Percentiles rank a stretch among this genome's conserved stretches.
Conservation (phyloP, 345 rosid genomes). For the Linum usitatissimum region DNA sequence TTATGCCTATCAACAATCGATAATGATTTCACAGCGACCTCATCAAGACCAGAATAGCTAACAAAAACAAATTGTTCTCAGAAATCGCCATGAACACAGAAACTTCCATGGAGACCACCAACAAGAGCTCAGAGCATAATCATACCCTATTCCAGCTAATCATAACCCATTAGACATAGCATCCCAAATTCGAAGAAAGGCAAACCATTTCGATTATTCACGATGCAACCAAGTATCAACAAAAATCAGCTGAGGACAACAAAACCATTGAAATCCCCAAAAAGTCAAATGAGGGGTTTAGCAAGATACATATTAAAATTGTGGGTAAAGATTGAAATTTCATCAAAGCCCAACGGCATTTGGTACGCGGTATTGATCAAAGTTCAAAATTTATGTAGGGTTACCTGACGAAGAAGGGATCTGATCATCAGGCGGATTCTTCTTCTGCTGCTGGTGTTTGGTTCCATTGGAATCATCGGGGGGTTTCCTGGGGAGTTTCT, state of each 20-base stretch:
- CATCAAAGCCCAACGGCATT: background rate
- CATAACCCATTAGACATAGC: background rate
- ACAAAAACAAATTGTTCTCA: background rate
- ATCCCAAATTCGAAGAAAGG: background rate
- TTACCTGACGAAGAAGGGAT: conserved; percentile 32
- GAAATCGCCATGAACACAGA: background rate
- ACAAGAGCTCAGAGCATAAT: background rate
- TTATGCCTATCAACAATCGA: background rate
- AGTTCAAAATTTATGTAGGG: background rate
- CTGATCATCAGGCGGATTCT: conserved; percentile 24
- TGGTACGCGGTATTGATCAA: background rate
- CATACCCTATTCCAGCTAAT: too few species aligned
- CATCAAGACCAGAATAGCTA: background rate
- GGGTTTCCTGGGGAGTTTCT: conserved; percentile 3
- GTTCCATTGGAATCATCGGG: conserved; percentile 12
- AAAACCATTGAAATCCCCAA: background rate
- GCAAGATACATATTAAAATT: conserved; percentile 6
- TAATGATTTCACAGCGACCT: background rate
- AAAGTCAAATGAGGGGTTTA: background rate
- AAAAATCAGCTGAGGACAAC: background rate
- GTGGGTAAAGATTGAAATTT: background rate
- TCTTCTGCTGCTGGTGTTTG: conserved; percentile 23
- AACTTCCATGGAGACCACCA: background rate
- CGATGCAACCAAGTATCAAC: background rate
- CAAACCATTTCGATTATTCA: background rate